These are phyloP conservation scores for Phytophthora pini DNA, from an alignment of 352 stramenopile genomes.

Conservation along the genomic window DNA sequence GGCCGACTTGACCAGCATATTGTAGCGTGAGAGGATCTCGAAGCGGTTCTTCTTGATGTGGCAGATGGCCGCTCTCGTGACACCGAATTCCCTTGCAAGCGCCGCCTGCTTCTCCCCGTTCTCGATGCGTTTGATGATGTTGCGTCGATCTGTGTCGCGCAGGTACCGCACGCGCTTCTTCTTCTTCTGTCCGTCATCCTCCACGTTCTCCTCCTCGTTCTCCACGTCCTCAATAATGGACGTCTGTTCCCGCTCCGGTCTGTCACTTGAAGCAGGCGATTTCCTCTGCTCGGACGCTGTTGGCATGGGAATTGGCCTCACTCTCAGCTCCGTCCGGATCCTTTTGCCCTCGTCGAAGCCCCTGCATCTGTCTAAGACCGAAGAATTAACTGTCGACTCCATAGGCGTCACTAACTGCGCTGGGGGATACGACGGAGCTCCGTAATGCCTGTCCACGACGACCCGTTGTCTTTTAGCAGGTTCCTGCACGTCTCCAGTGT, in stretches of 20 bases:
- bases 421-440: not conserved
- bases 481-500: conserved; percentile 1
- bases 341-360: not conserved
- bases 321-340: not conserved
- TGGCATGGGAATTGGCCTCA: not conserved
- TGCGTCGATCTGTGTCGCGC: conserved; percentile 60
- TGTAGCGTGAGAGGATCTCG: conserved; percentile 75
- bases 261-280: not conserved
- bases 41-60: conserved; percentile 84
- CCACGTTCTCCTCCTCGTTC: conserved; percentile 2
- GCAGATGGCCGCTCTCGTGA: conserved; percentile 73
- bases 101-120: conserved; percentile 70
- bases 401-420: not conserved
- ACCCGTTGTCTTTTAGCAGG: not conserved
- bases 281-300: not conserved
- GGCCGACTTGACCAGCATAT: conserved; percentile 59
- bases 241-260: conserved; percentile 1
- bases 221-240: conserved; percentile 19
- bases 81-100: conserved; percentile 69
- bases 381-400: not conserved
- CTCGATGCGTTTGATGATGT: conserved; percentile 75
- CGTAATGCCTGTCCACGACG: not conserved
- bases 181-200: conserved; percentile 12
- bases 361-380: not conserved
- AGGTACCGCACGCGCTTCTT: conserved; percentile 67